Percentiles rank a stretch among this genome's conserved stretches.
Conservation (phyloP, 768 basidiomycete species). For the Tephrocybe sp. region DNA sequence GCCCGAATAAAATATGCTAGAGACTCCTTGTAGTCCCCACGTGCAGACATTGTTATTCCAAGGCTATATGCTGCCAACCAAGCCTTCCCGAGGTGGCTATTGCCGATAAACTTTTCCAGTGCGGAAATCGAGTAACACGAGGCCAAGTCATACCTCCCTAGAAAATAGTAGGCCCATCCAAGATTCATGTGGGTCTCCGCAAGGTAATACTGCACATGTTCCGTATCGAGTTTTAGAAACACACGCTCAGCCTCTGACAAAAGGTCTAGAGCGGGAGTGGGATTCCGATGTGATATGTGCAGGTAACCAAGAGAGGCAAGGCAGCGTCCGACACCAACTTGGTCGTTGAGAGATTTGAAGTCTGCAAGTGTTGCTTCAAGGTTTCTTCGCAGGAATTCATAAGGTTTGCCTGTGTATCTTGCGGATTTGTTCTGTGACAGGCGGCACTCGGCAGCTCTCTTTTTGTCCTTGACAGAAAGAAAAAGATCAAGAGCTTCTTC, state of each 20-base stretch:
- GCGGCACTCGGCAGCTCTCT: constrained; percentile 4
- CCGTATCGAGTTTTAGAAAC: neutral
- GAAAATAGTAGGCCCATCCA: neutral
- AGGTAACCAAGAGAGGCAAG: constrained; percentile 1
- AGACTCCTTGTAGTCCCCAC: neutral
- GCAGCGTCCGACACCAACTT: constrained; percentile 1
- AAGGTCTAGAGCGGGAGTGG: neutral
- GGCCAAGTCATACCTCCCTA: neutral
- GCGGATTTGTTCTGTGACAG: neutral
- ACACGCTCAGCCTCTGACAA: neutral
- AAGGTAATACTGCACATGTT: neutral
- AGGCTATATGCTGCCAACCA: neutral
- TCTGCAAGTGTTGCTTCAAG: neutral
- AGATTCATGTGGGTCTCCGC: constrained; percentile 5
- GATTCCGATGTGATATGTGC: neutral
- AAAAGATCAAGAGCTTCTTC: neutral
- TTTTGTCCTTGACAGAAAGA: neutral
- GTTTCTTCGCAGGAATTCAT: neutral
- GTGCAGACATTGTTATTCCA: neutral
- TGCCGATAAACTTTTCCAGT: neutral
- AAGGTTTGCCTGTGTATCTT: neutral
- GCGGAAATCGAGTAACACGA: neutral
- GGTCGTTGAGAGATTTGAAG: neutral
- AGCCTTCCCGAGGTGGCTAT: neutral
- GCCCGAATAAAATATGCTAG: neutral